Evolutionary conservation across 495 filamentous ascomycete genomes (phyloP).

Genomic region (Parathielavia appendiculata): DNA sequence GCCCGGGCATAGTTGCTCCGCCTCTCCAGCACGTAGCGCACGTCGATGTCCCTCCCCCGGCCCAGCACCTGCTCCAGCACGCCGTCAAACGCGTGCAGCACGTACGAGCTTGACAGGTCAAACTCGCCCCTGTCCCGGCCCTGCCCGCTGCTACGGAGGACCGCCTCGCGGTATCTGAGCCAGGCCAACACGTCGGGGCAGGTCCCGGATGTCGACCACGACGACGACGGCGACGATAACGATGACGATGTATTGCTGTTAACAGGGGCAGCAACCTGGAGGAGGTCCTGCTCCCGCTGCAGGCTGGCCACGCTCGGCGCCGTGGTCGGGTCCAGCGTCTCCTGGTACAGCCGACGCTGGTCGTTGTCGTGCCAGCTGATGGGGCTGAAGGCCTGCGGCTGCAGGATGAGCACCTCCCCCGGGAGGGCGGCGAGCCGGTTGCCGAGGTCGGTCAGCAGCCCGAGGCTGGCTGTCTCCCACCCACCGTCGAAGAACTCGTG

Average conservation of each 20-base stretch:
- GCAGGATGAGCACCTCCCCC: conserved; percentile 16
- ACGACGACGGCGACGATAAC: too few species aligned
- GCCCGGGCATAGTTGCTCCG: conserved; percentile 24
- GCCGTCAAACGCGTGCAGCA: conserved; percentile 23
- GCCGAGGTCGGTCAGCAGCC: conserved; percentile 20
- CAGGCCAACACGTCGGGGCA: conserved; percentile 15
- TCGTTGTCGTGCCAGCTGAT: conserved; percentile 15
- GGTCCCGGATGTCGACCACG: too few species aligned
- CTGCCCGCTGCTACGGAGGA: too few species aligned
- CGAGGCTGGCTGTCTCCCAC: conserved; percentile 16
- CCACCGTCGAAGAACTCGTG: conserved; percentile 15
- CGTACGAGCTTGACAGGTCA: conserved; percentile 23
- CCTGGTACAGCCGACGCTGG: conserved; percentile 5
- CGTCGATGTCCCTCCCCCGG: conserved; percentile 13
- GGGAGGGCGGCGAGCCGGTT: conserved; percentile 12
- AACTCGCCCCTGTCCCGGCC: conserved; percentile 8
- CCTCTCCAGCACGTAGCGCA: conserved; percentile 20
- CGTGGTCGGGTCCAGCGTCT: neutral
- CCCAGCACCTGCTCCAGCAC: neutral
- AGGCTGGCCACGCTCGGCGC: neutral
- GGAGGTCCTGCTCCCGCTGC: neutral
- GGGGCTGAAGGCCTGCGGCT: conserved; percentile 15
- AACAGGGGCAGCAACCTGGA: neutral
- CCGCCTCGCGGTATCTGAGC: conserved; percentile 8
- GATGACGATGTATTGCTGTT: too few species aligned